These are phyloP conservation scores for Tricholoma hemisulphureum DNA, from an alignment of 768 basidiomycete species.

Conservation along the genomic window DNA sequence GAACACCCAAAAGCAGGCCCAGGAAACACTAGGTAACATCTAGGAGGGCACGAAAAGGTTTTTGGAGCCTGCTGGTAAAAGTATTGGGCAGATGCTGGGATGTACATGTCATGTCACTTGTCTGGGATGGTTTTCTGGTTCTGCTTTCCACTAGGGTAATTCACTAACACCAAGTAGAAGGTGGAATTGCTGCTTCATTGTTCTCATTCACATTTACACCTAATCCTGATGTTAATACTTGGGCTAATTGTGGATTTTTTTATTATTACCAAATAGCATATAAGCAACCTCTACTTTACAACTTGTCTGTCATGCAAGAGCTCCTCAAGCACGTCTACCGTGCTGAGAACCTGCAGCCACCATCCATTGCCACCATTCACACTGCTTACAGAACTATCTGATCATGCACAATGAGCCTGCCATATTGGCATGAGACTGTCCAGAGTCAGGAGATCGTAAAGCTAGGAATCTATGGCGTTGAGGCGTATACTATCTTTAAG, in stretches of 20 bases:
- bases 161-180: too few species aligned
- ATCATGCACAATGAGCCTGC: conserved; percentile 52
- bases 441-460: conserved; percentile 65
- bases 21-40: conserved; percentile 54
- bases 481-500: too few species aligned
- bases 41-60: conserved; percentile 49
- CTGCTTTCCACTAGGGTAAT: too few species aligned
- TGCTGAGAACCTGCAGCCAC: conserved; percentile 70
- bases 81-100: too few species aligned
- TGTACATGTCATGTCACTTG: too few species aligned
- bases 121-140: too few species aligned
- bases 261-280: too few species aligned
- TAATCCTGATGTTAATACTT: too few species aligned
- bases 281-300: conserved; percentile 78
- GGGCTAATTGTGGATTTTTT: too few species aligned
- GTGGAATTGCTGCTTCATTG: background rate
- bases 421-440: conserved; percentile 61
- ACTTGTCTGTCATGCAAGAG: conserved; percentile 76
- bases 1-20: too few species aligned
- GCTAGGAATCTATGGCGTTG: conserved; percentile 72
- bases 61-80: too few species aligned
- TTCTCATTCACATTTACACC: background rate
- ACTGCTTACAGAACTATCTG: conserved; percentile 65
- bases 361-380: conserved; percentile 52
- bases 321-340: conserved; percentile 72